These are phyloP conservation scores for Spergularia marina DNA, from an alignment of 148 eudicot species.

Conservation along the genomic window DNA sequence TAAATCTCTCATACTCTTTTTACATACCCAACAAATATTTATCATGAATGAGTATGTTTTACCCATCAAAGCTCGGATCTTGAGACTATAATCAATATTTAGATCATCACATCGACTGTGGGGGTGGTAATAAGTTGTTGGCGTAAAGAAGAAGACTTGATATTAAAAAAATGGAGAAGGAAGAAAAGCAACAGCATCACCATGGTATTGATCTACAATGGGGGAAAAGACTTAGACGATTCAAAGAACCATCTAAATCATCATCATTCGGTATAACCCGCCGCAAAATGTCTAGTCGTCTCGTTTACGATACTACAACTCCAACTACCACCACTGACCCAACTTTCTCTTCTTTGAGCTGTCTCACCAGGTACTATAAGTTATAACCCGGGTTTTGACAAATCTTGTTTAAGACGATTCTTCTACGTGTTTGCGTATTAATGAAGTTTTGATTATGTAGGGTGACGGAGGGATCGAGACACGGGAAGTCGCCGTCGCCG, in stretches of 20 bases:
- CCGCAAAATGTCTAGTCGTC: conserved; percentile 27
- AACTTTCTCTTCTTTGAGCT: conserved; percentile 4
- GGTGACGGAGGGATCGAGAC: conserved; percentile 6
- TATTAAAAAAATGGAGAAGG: conserved; percentile 12
- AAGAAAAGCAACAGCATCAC: neutral
- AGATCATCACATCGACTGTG: too few relatives aligned
- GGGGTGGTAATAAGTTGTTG: too few relatives aligned
- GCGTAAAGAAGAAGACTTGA: neutral
- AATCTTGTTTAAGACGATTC: neutral
- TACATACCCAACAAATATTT: too few relatives aligned
- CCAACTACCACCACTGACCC: conserved; percentile 9
- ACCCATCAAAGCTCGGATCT: too few relatives aligned
- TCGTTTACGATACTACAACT: neutral
- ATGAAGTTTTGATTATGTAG: neutral
- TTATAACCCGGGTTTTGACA: neutral
- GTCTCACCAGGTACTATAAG: conserved; percentile 11
- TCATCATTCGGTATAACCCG: conserved; percentile 21
- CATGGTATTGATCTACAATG: conserved; percentile 26
- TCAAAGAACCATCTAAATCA: conserved; percentile 26
- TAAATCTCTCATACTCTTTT: too few relatives aligned
- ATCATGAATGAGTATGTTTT: too few relatives aligned
- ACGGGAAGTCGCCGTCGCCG: conserved; percentile 46
- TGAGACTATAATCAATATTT: too few relatives aligned
- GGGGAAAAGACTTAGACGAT: conserved; percentile 37
- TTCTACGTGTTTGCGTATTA: neutral